Evolutionary conservation across 176 grass and related monocot species (phyloP).

Genomic region (Avena sativa): DNA sequence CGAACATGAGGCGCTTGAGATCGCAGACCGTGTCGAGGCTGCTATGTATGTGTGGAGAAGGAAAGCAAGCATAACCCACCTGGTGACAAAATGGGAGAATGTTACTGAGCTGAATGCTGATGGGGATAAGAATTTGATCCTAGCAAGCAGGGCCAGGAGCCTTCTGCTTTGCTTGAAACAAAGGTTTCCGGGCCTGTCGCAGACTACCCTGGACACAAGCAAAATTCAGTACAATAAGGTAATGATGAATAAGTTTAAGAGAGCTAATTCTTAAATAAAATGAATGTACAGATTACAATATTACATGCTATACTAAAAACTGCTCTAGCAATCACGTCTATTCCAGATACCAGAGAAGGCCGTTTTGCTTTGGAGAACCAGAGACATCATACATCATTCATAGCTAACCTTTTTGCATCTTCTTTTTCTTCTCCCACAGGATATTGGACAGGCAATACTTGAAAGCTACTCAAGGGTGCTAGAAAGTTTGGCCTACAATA

Average conservation of each 20-base stretch:
- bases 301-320: background rate
- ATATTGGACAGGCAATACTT: slow-evolving; percentile 90
- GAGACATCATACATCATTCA: background rate
- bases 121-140: slow-evolving; percentile 77
- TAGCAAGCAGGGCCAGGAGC: slow-evolving; percentile 76
- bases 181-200: slow-evolving; percentile 82
- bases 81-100: slow-evolving; percentile 80
- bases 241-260: slow-evolving; percentile 8
- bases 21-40: slow-evolving; percentile 83
- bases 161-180: slow-evolving; percentile 85
- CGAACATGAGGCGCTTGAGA: slow-evolving; percentile 82
- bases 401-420: slow-evolving; percentile 24
- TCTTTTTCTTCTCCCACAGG: slow-evolving; percentile 49
- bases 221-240: slow-evolving; percentile 99
- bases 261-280: slow-evolving; percentile 55
- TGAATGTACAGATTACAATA: background rate
- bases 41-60: slow-evolving; percentile 78
- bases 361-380: background rate
- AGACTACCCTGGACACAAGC: slow-evolving; percentile 89
- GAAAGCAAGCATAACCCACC: slow-evolving; percentile 58
- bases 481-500: slow-evolving; percentile 85
- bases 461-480: slow-evolving; percentile 96
- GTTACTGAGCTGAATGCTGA: slow-evolving; percentile 70
- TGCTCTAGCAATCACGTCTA: background rate
- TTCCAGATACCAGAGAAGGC: background rate